Conservation (phyloP, 257 asterid species). For the Jacaranda mimosifolia region DNA sequence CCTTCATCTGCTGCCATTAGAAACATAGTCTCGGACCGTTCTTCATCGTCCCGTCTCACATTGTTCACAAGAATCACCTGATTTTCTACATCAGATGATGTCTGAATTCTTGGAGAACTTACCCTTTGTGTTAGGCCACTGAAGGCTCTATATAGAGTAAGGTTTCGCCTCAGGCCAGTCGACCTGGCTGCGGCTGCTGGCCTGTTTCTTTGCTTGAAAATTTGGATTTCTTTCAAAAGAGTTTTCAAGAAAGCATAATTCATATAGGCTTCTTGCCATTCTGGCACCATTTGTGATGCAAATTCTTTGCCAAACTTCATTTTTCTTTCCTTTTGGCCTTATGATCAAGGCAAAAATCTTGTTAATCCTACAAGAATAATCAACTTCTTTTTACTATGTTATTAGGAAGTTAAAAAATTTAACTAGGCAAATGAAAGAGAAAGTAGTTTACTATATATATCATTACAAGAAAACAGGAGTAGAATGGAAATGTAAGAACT, state of each 20-base stretch:
- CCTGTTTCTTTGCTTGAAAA: constrained; percentile 35
- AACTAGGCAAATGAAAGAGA: neutral
- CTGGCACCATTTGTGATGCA: constrained; percentile 57
- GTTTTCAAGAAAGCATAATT: constrained; percentile 46
- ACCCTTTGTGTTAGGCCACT: constrained; percentile 47
- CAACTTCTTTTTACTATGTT: neutral
- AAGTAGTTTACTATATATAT: neutral
- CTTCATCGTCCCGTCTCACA: constrained; percentile 35
- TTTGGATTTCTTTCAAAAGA: constrained; percentile 41
- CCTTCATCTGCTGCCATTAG: constrained; percentile 47
- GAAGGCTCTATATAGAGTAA: constrained; percentile 53
- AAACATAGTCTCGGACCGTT: constrained; percentile 47
- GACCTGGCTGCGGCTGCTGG: constrained; percentile 29
- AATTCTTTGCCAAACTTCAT: constrained; percentile 65
- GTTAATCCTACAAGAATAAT: neutral
- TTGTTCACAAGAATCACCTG: constrained; percentile 43
- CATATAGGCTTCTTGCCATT: constrained; percentile 66
- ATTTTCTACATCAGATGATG: constrained; percentile 34
- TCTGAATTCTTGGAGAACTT: constrained; percentile 10
- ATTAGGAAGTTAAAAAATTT: neutral
- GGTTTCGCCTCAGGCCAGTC: constrained; percentile 30
- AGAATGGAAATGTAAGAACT: neutral
- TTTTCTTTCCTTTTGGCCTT: neutral
- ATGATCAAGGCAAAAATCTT: neutral
- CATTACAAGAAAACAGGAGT: neutral